These are phyloP conservation scores for Nepenthes gracilis DNA, from an alignment of 148 eudicot species.

Conservation along the genomic window DNA sequence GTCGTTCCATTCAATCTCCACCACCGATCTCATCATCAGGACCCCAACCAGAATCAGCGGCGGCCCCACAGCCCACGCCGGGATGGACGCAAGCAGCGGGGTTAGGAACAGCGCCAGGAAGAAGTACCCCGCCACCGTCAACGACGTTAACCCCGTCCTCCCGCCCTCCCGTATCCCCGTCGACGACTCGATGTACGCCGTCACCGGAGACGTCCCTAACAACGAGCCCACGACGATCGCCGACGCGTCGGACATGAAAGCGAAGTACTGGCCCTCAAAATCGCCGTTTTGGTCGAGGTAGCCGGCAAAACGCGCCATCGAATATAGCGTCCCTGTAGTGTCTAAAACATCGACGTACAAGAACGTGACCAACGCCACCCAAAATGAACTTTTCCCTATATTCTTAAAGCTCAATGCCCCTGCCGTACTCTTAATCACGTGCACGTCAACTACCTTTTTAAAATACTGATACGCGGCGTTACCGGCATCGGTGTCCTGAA, in stretches of 20 bases:
- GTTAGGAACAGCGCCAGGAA: conserved; percentile 70
- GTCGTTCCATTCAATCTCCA: conserved; percentile 82
- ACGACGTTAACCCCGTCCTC: conserved; percentile 71
- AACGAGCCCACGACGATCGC: conserved; percentile 73
- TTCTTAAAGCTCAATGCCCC: conserved; percentile 61
- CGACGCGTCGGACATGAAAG: conserved; percentile 84
- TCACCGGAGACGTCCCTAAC: conserved; percentile 87
- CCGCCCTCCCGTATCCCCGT: conserved; percentile 93
- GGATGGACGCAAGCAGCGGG: conserved; percentile 84
- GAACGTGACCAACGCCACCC: conserved; percentile 83
- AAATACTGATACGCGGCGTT: conserved; percentile 53
- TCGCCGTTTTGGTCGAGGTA: conserved; percentile 57
- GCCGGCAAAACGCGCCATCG: conserved; percentile 92
- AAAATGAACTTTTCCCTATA: conserved; percentile 46
- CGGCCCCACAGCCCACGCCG: conserved; percentile 99
- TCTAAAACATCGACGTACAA: conserved; percentile 83
- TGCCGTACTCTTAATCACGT: conserved; percentile 57
- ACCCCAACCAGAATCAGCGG: conserved; percentile 87
- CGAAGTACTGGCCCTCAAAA: conserved; percentile 84
- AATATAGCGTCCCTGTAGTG: conserved; percentile 76
- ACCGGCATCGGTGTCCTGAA: conserved; percentile 56
- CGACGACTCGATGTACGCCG: conserved; percentile 79
- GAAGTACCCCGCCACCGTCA: conserved; percentile 63
- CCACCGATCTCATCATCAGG: conserved; percentile 78
- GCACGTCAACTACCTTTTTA: conserved; percentile 65